Percentiles rank a stretch among this genome's conserved stretches.
Evolutionary conservation across 2,329 filamentous ascomycete genomes (phyloP).

Genomic region (Magnaporthales sp.): DNA sequence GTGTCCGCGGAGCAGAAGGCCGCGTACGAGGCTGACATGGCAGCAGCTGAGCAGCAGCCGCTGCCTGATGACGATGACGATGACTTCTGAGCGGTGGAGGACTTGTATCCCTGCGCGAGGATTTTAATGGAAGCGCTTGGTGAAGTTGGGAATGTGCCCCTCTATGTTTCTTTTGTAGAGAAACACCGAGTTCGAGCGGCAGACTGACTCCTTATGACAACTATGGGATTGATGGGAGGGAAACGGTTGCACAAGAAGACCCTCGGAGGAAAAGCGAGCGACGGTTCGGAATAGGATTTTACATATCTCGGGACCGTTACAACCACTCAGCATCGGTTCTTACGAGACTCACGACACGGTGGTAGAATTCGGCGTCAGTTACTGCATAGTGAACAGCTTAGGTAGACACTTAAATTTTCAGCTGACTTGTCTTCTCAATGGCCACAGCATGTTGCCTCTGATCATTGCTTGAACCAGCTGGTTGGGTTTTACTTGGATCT

Average conservation of each 20-base stretch:
- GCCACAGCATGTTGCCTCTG: neutral
- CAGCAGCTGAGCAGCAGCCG: constrained; percentile 67
- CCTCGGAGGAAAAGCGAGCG: neutral
- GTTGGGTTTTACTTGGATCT: neutral
- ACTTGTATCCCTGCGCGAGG: neutral
- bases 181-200: neutral
- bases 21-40: constrained; percentile 85
- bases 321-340: constrained; percentile 6
- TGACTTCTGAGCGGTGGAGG: constrained; percentile 39
- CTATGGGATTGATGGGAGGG: neutral
- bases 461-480: neutral
- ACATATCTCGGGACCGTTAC: neutral
- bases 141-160: neutral
- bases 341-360: constrained; percentile 8
- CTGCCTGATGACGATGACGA: constrained; percentile 93
- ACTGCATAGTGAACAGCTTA: constrained; percentile 7
- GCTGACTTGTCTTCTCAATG: neutral
- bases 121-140: neutral
- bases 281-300: neutral
- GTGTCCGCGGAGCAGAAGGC: constrained; percentile 78
- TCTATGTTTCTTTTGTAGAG: neutral
- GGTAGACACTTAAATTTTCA: constrained; percentile 8
- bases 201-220: neutral
- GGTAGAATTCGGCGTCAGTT: constrained; percentile 8
- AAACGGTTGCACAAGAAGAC: neutral